Evolutionary conservation across 345 rosid genomes (phyloP).

Genomic region (Laguncularia racemosa): DNA sequence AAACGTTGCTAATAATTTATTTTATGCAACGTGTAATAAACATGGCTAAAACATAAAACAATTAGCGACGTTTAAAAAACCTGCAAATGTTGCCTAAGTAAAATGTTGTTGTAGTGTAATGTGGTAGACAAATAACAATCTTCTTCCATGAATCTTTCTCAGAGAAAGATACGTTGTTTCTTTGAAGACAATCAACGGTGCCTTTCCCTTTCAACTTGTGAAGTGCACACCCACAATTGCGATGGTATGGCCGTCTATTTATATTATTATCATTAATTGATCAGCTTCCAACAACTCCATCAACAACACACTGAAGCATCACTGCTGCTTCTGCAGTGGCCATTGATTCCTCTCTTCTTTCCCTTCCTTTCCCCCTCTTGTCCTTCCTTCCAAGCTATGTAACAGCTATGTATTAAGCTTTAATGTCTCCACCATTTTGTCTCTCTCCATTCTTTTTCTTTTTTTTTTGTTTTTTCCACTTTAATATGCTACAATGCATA

Average conservation of each 20-base stretch:
- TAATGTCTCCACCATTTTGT: too few relatives aligned
- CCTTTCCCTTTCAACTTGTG: slow-evolving; percentile 13
- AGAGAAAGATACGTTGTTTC: slow-evolving; percentile 1
- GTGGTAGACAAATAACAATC: slow-evolving; percentile 7
- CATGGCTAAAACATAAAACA: too few relatives aligned
- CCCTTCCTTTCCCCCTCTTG: neutral
- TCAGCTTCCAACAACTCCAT: slow-evolving; percentile 11
- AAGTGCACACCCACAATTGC: slow-evolving; percentile 22
- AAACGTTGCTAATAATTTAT: too few relatives aligned
- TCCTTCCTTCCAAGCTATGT: too few relatives aligned
- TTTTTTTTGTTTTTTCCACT: too few relatives aligned
- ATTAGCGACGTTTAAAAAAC: too few relatives aligned
- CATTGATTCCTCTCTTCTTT: neutral
- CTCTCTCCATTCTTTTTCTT: too few relatives aligned
- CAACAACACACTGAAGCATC: slow-evolving; percentile 15
- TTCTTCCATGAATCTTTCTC: slow-evolving; percentile 3
- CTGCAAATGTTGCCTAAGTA: too few relatives aligned
- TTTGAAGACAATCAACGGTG: neutral
- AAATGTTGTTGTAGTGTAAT: too few relatives aligned
- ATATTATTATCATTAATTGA: slow-evolving; percentile 9
- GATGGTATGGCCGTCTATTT: slow-evolving; percentile 26
- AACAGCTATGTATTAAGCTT: too few relatives aligned
- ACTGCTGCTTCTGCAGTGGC: slow-evolving; percentile 8
- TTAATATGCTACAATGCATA: too few relatives aligned
- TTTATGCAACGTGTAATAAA: too few relatives aligned